phyloP scores from a whole-genome alignment of 129 eudicot genomes.

The Dittrichia graveolens region DNA sequence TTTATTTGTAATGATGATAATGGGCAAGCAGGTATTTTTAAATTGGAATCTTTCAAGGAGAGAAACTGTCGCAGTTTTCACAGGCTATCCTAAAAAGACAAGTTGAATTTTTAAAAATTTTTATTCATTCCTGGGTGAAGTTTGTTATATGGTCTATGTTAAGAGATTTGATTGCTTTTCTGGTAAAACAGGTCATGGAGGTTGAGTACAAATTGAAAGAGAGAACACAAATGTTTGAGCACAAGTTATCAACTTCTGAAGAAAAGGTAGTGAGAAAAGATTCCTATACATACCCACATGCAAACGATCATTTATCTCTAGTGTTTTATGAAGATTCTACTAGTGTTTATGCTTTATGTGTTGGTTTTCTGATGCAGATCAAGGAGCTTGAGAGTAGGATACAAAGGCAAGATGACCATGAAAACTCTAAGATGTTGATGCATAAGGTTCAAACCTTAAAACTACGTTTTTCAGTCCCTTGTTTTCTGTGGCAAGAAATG shows the following conservation, averaged over 20 bases:
- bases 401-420: constrained; percentile 17
- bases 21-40: too few relatives aligned
- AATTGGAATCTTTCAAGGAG: too few relatives aligned
- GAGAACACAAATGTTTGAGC: constrained; percentile 32
- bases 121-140: too few relatives aligned
- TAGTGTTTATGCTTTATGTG: not conserved
- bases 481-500: too few relatives aligned
- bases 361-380: constrained; percentile 20
- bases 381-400: constrained; percentile 26
- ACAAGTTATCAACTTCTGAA: constrained; percentile 17
- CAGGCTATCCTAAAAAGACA: too few relatives aligned
- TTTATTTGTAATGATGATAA: too few relatives aligned
- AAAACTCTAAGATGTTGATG: constrained; percentile 5
- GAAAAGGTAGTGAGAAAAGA: constrained; percentile 29
- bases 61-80: too few relatives aligned
- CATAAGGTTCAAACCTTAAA: constrained; percentile 18
- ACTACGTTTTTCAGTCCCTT: too few relatives aligned
- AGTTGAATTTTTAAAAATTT: too few relatives aligned
- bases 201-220: constrained; percentile 32
- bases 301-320: too few relatives aligned
- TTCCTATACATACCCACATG: too few relatives aligned
- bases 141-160: not conserved
- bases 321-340: not conserved
- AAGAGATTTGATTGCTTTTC: constrained; percentile 16
- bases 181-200: constrained; percentile 31